These are phyloP conservation scores for Eustoma russellianum DNA, from an alignment of 257 asterid genomes.

Conservation along the genomic window DNA sequence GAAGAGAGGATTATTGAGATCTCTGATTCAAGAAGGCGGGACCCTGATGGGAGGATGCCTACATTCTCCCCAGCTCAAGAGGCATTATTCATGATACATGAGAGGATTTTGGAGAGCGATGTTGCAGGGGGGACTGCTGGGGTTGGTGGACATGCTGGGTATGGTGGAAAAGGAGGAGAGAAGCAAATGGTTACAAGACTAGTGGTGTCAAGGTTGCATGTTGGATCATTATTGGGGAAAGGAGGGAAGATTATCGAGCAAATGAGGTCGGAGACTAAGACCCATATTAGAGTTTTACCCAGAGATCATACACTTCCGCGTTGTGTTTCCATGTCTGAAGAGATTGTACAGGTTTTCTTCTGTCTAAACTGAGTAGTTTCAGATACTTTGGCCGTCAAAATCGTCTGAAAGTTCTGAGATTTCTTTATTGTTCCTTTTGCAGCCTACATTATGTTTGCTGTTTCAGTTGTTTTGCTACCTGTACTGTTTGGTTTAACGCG, in stretches of 20 bases:
- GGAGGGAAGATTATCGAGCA: constrained; percentile 96
- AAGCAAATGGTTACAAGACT: constrained; percentile 64
- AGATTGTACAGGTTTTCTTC: constrained; percentile 86
- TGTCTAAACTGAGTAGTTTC: neutral
- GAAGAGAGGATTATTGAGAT: constrained; percentile 95
- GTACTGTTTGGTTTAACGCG: neutral
- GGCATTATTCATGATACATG: constrained; percentile 78
- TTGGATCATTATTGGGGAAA: constrained; percentile 84
- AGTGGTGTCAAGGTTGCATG: constrained; percentile 81
- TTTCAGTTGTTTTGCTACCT: neutral
- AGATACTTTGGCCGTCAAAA: neutral
- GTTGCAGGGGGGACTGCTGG: constrained; percentile 5
- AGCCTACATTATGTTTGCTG: neutral
- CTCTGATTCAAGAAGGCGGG: constrained; percentile 62
- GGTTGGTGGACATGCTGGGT: neutral
- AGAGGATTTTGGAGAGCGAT: constrained; percentile 73
- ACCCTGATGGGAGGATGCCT: constrained; percentile 68
- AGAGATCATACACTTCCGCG: constrained; percentile 75
- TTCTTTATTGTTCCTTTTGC: neutral
- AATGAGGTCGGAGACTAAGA: constrained; percentile 83
- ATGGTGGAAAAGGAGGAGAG: constrained; percentile 29
- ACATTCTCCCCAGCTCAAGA: constrained; percentile 82
- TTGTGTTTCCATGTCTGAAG: constrained; percentile 81
- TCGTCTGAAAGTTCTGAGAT: neutral
- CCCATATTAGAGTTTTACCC: constrained; percentile 82